Evolutionary conservation across 208 protist genomes (phyloP), one percentile per base, ranked within the genome.

Genomic region (Acanthamoeba healyi): DNA sequence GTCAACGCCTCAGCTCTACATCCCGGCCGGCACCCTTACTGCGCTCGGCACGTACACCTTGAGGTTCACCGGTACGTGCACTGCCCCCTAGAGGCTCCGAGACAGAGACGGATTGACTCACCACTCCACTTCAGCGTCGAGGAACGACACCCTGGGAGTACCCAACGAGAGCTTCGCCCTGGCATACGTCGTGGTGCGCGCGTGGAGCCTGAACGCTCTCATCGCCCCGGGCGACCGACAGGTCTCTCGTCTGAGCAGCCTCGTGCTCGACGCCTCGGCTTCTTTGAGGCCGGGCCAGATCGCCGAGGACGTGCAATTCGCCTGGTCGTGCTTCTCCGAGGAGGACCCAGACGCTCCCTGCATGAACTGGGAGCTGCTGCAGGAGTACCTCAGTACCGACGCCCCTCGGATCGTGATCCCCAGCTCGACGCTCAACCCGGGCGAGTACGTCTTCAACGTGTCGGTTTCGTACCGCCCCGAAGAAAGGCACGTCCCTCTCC

Each of bases 361-460:
- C 65, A 51, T 92, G 61, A 92, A 29, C 40, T 12, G 22, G 10
- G 56, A 54, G 56, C 38, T 79, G 19, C 10, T 29, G 19, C 7
- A 72, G 29, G 32, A 26, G 32, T 92, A 79, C 40, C 65, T 92
- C 82, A 24, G 82, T 51, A n/a, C 32, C 38, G 36, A 67, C 19
- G 12, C 34, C 38, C 24, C 84, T 32, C 15, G 10, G 32, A 34
- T 92, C 32, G 58, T 29, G 38, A 54, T 92, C 0, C 56, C 65
- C 46, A 54, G 32, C 19, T 72, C 86, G 4, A 77, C 86, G 14
- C 38, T 92, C 32, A 44, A 92, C 19, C 86, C 86, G 9, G 86
- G 86, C 17, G 58, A 51, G 15, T 92, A 92, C 7, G 44, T 92
- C n/a, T 92, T 92, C 65, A 92, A 92, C 38, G 58, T 92, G 26